Base-by-base conservation (phyloP, 176 grass and related monocot genomes). In the Raddia guianensis region DNA sequence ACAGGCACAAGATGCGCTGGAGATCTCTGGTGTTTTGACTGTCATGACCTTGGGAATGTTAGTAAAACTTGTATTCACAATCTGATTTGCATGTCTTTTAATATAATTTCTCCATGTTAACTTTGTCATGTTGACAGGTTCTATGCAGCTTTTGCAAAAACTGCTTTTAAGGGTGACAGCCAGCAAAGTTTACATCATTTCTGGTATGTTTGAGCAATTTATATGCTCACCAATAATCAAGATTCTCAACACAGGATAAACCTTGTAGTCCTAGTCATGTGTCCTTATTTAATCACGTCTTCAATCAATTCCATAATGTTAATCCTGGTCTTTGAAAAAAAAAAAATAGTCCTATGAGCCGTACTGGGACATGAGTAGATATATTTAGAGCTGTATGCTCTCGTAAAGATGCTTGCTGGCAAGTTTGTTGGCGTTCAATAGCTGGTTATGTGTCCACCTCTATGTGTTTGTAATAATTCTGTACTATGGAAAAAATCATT, bases 41-140 rank as follows among this genome's bases (percentile, higher is more conserved):
- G 95, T 98, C 68, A 98, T 98, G 95, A 98, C 95, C 72, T 82
- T 98, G 86, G 95, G 95, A 87, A 95, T 98, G 95, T 98, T 84
- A 93, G 95, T 94, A 56, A 48, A 79, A 53, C 61, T 60, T 90
- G 7, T 89, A 46, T 46, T 75, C 43, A 75, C 19, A 76, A 77
- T 78, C 44, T 82, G 14, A 48, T 81, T 20, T 78, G 32, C 16
- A 70, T 68, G 74, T 78, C 19, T 33, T 74, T 60, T 75, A 65
- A 15, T 64, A 42, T 56, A 34, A 51, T 61, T 68, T 3, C 45
- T 87, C 11, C 42, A 37, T 78, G 40, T 50, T 86, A 80, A 75
- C 61, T 67, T 73, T 58, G 58, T 86, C 20, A 49, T 33, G 18
- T 86, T 49, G 49, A 49, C 90, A 98, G 95, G 90, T 98, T 98